These are phyloP conservation scores for Pichia cephalocereana DNA, from an alignment of 805 yeast species.

Conservation along the genomic window DNA sequence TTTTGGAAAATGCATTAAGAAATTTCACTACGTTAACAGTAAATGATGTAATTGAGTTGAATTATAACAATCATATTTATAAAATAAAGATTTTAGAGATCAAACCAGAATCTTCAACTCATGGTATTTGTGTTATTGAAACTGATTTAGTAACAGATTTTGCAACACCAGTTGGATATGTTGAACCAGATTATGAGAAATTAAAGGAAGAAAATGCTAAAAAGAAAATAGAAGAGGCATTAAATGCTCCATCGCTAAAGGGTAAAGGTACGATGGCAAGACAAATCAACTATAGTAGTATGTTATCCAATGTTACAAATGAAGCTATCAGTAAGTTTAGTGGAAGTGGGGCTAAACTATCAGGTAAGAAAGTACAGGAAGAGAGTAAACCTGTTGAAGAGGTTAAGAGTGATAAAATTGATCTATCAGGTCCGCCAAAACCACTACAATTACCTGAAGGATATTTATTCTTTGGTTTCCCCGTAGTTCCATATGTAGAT, in stretches of 20 bases:
- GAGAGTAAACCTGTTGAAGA: slow-evolving; percentile 11
- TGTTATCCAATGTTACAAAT: slow-evolving; percentile 37
- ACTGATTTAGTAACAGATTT: slow-evolving; percentile 96
- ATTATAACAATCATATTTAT: slow-evolving; percentile 70
- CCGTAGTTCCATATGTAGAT: slow-evolving; percentile 44
- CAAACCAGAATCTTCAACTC: slow-evolving; percentile 57
- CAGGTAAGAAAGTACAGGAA: slow-evolving; percentile 40
- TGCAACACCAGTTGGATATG: slow-evolving; percentile 98
- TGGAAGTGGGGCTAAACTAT: slow-evolving; percentile 64
- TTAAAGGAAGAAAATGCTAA: slow-evolving; percentile 31
- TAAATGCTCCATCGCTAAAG: slow-evolving; percentile 27
- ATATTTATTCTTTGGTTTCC: slow-evolving; percentile 89
- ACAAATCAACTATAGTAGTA: slow-evolving; percentile 53
- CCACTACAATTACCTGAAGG: slow-evolving; percentile 72
- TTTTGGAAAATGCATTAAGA: slow-evolving; percentile 82
- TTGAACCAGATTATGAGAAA: slow-evolving; percentile 66
- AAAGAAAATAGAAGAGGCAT: slow-evolving; percentile 28
- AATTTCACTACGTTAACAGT: slow-evolving; percentile 83
- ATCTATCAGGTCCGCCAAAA: slow-evolving; percentile 56
- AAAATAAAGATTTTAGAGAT: slow-evolving; percentile 80
- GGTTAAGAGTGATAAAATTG: slow-evolving; percentile 22
- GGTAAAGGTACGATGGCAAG: slow-evolving; percentile 67
- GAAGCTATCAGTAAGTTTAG: slow-evolving; percentile 28
- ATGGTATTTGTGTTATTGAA: slow-evolving; percentile 89
- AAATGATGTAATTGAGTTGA: slow-evolving; percentile 74